A percentile compares a stretch with the other conserved stretches of the same genome.
These are phyloP conservation scores for Chlamydomonas schloesseri DNA, from an alignment of 139 green algal species.

Conservation along the genomic window DNA sequence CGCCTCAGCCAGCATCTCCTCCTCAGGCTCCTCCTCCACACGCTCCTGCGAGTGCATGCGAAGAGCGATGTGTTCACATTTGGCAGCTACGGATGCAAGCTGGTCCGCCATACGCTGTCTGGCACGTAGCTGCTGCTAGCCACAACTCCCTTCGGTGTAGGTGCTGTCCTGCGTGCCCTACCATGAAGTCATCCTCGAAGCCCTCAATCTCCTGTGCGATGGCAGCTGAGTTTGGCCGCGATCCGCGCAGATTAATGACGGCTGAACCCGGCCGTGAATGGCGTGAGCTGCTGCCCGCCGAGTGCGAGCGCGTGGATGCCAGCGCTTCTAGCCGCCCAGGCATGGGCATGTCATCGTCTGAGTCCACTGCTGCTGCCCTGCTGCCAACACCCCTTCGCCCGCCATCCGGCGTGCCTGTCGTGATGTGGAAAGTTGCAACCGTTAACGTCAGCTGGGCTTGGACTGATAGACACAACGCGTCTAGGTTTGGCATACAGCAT, in stretches of 20 bases:
- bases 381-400: neutral
- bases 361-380: neutral
- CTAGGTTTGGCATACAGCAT: too few relatives aligned
- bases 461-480: too few relatives aligned
- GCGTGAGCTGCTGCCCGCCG: slow-evolving; percentile 17
- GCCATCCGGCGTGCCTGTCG: neutral
- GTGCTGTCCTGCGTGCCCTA: slow-evolving; percentile 60
- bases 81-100: too few relatives aligned
- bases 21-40: slow-evolving; percentile 64
- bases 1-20: slow-evolving; percentile 40
- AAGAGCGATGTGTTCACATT: too few relatives aligned
- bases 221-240: slow-evolving; percentile 67
- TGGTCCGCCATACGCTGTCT: too few relatives aligned
- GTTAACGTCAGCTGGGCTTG: too few relatives aligned
- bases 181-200: slow-evolving; percentile 76
- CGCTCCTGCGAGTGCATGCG: slow-evolving; percentile 56
- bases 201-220: slow-evolving; percentile 73
- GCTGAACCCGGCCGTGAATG: slow-evolving; percentile 52
- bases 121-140: too few relatives aligned
- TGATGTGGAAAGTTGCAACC: too few relatives aligned
- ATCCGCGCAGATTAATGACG: slow-evolving; percentile 65
- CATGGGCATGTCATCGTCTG: slow-evolving; percentile 50
- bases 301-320: slow-evolving; percentile 32
- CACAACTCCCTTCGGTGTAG: too few relatives aligned
- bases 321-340: slow-evolving; percentile 50